Percentiles rank a stretch among this genome's conserved stretches.
These are phyloP conservation scores for Fusarium tuaranense DNA, from an alignment of 2,329 filamentous ascomycete species.

Conservation along the genomic window DNA sequence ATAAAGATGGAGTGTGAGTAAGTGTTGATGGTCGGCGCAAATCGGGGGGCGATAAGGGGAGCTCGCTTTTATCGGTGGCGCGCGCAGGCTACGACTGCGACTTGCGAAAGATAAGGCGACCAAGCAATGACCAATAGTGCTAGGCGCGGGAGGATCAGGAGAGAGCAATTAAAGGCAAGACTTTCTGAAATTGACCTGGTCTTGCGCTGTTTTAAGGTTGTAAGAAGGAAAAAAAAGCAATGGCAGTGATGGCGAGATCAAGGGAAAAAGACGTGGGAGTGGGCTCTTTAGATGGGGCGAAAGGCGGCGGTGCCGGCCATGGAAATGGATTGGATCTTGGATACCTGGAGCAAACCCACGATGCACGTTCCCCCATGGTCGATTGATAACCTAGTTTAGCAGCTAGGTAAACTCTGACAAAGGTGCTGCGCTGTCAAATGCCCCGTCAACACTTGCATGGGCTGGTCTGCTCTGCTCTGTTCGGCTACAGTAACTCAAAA, in stretches of 20 bases:
- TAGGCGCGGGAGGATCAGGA: not conserved
- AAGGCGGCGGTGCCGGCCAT: constrained; percentile 23
- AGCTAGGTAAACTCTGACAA: constrained; percentile 28
- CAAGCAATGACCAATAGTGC: constrained; percentile 1
- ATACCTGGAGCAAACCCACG: constrained; percentile 20
- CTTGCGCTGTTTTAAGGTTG: constrained; percentile 1
- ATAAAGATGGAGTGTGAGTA: not conserved
- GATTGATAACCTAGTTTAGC: constrained; percentile 37
- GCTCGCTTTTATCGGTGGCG: constrained; percentile 21
- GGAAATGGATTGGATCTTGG: not conserved
- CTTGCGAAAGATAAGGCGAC: constrained; percentile 12
- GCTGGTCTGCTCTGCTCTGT: constrained; percentile 3
- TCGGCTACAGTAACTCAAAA: constrained; percentile 18
- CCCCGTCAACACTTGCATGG: constrained; percentile 15
- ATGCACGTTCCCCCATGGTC: constrained; percentile 31
- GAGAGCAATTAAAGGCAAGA: constrained; percentile 5
- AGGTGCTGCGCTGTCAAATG: constrained; percentile 20
- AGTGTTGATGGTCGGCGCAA: constrained; percentile 19
- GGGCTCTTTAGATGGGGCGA: constrained; percentile 35
- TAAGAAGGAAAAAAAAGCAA: constrained; percentile 12
- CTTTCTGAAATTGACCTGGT: constrained; percentile 17
- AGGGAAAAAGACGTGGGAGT: constrained; percentile 20
- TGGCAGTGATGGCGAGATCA: constrained; percentile 26
- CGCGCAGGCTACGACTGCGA: not conserved
- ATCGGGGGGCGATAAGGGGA: constrained; percentile 18